Percentiles rank a stretch among this genome's conserved stretches.
phyloP scores from a whole-genome alignment of 106 monocot species.

The Xerophyta viscosa region DNA sequence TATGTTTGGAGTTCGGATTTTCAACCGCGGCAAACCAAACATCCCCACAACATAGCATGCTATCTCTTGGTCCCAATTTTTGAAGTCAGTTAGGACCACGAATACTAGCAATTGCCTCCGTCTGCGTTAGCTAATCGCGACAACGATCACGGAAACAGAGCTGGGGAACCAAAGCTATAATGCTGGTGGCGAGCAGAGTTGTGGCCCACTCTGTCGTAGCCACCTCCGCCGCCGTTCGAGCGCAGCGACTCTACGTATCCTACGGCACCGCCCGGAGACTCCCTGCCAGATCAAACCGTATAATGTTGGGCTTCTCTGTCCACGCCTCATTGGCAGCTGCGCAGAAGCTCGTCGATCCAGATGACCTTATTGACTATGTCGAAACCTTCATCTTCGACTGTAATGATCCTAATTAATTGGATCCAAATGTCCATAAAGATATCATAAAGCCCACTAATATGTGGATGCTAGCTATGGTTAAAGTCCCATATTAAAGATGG shows the following conservation, averaged over 20 bases:
- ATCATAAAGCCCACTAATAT: too few relatives aligned
- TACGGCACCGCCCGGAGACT: conserved; percentile 1
- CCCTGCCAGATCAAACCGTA: neutral
- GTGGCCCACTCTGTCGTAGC: conserved; percentile 3
- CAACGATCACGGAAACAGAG: neutral
- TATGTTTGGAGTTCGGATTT: too few relatives aligned
- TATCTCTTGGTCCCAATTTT: too few relatives aligned
- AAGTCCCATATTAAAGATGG: too few relatives aligned
- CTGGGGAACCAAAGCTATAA: too few relatives aligned
- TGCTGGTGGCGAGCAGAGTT: conserved; percentile 3
- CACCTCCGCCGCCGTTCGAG: neutral
- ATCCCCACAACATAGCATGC: too few relatives aligned
- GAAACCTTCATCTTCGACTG: conserved; percentile 98
- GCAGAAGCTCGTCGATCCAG: conserved; percentile 42
- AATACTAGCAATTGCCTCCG: too few relatives aligned
- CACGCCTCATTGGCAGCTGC: conserved; percentile 29
- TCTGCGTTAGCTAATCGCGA: neutral
- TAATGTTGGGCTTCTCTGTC: conserved; percentile 1
- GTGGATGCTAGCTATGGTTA: too few relatives aligned
- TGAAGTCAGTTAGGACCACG: too few relatives aligned
- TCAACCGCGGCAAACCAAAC: too few relatives aligned
- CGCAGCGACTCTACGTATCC: neutral
- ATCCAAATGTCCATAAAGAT: too few relatives aligned
- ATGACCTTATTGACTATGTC: conserved; percentile 83
- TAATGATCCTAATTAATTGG: conserved; percentile 20